Conservation (phyloP, 1,139 yeast genomes). For the Blastobotrys persicus region DNA sequence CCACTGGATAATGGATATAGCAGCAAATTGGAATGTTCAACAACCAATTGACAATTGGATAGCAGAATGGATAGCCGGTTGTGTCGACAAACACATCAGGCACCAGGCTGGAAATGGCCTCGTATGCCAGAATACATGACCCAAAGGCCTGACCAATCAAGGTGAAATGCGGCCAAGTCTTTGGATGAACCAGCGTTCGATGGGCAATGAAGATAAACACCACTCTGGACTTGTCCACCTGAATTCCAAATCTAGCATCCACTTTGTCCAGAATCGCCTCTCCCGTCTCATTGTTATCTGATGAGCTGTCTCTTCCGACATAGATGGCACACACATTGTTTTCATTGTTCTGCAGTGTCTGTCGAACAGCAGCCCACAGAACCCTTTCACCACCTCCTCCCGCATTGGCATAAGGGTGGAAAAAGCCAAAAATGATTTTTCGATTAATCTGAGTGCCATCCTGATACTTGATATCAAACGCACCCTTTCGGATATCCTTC, state of each 20-base stretch:
- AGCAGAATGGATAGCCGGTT: constrained; percentile 87
- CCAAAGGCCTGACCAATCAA: constrained; percentile 87
- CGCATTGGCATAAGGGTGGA: constrained; percentile 94
- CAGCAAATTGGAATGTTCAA: constrained; percentile 74
- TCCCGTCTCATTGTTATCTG: constrained; percentile 34
- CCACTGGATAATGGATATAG: constrained; percentile 91
- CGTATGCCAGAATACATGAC: constrained; percentile 61
- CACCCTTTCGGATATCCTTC: constrained; percentile 24
- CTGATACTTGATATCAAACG: constrained; percentile 18
- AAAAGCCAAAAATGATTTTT: constrained; percentile 66
- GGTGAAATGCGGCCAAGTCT: constrained; percentile 76
- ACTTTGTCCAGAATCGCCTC: constrained; percentile 58
- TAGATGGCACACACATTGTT: constrained; percentile 68
- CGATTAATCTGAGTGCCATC: constrained; percentile 35
- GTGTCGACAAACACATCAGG: constrained; percentile 97
- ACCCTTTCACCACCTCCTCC: constrained; percentile 99
- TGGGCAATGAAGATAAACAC: constrained; percentile 69
- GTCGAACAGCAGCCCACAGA: constrained; percentile 86
- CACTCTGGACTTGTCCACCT: constrained; percentile 52
- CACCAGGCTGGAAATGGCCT: constrained; percentile 64
- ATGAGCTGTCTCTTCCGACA: constrained; percentile 53
- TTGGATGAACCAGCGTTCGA: constrained; percentile 64
- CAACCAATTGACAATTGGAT: constrained; percentile 56
- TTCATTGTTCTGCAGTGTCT: constrained; percentile 55
- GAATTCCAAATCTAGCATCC: constrained; percentile 60